Conservation (phyloP, 495 filamentous ascomycete genomes). For the Sphaerosporella brunnea region DNA sequence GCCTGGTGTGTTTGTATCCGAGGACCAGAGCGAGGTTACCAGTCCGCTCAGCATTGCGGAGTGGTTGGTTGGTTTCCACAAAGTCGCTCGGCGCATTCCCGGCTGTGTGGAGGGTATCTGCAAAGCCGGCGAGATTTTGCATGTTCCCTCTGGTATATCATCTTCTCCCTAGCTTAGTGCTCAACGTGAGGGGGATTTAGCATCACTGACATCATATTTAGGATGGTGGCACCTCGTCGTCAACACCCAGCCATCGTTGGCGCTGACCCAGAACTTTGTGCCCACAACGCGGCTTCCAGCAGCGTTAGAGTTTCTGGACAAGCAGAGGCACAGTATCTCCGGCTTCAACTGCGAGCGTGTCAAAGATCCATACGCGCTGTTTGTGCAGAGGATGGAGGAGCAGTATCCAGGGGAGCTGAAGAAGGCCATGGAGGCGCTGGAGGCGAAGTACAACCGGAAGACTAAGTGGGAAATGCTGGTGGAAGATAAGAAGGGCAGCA, state of each 20-base stretch:
- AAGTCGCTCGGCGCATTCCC: slow-evolving; percentile 56
- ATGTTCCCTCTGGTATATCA: slow-evolving; percentile 74
- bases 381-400: slow-evolving; percentile 50
- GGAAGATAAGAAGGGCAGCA: slow-evolving; percentile 28
- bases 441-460: slow-evolving; percentile 58
- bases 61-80: slow-evolving; percentile 83
- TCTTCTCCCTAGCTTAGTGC: slow-evolving; percentile 39
- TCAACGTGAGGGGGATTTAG: slow-evolving; percentile 86
- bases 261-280: slow-evolving; percentile 93
- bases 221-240: slow-evolving; percentile 98
- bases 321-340: slow-evolving; percentile 69
- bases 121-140: slow-evolving; percentile 68
- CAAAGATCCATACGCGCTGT: slow-evolving; percentile 53
- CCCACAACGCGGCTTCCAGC: slow-evolving; percentile 54
- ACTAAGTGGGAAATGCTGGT: slow-evolving; percentile 74
- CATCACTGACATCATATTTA: too few relatives aligned
- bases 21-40: slow-evolving; percentile 87
- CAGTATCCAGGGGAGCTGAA: slow-evolving; percentile 47
- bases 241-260: slow-evolving; percentile 65
- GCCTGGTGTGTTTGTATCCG: slow-evolving; percentile 80
- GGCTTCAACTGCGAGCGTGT: slow-evolving; percentile 59
- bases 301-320: slow-evolving; percentile 63
- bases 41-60: slow-evolving; percentile 89
- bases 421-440: slow-evolving; percentile 47
- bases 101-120: slow-evolving; percentile 84